Conservation (phyloP, 2,329 filamentous ascomycete species). For the Aspergillus novoparasiticus region DNA sequence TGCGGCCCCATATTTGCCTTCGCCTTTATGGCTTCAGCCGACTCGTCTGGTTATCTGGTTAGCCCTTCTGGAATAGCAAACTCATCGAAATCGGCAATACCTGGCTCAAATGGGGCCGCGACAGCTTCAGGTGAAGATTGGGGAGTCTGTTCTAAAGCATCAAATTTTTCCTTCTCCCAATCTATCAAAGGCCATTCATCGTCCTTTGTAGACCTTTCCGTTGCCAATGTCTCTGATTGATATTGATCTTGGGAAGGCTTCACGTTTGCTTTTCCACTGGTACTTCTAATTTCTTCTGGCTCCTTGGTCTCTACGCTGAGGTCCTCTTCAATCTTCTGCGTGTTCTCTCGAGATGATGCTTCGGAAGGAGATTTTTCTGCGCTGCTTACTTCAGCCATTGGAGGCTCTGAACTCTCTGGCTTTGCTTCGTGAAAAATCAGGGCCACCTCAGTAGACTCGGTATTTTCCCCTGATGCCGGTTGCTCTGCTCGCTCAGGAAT, state of each 20-base stretch:
- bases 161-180: slow-evolving; percentile 35
- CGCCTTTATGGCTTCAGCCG: slow-evolving; percentile 24
- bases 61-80: slow-evolving; percentile 29
- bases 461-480: slow-evolving; percentile 7
- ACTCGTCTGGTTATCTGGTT: slow-evolving; percentile 13
- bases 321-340: slow-evolving; percentile 29
- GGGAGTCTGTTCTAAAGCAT: slow-evolving; percentile 24
- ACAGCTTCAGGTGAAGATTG: slow-evolving; percentile 28
- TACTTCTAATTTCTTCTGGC: slow-evolving; percentile 1
- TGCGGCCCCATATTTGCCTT: slow-evolving; percentile 28
- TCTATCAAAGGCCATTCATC: slow-evolving; percentile 44
- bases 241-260: slow-evolving; percentile 4
- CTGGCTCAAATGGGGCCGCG: slow-evolving; percentile 23
- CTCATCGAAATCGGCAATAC: slow-evolving; percentile 33
- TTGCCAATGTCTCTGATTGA: slow-evolving; percentile 9
- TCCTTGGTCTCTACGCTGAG: slow-evolving; percentile 11
- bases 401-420: slow-evolving; percentile 3
- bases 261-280: not conserved
- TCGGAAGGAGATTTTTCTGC: slow-evolving; percentile 20
- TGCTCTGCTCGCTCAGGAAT: slow-evolving; percentile 9
- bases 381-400: not conserved
- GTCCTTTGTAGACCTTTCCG: slow-evolving; percentile 18
- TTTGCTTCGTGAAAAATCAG: not conserved
- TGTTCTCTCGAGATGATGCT: slow-evolving; percentile 38
- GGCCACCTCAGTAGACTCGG: not conserved